Evolutionary conservation across 257 asterid species (phyloP).

Genomic region (Linaria vulgaris): DNA sequence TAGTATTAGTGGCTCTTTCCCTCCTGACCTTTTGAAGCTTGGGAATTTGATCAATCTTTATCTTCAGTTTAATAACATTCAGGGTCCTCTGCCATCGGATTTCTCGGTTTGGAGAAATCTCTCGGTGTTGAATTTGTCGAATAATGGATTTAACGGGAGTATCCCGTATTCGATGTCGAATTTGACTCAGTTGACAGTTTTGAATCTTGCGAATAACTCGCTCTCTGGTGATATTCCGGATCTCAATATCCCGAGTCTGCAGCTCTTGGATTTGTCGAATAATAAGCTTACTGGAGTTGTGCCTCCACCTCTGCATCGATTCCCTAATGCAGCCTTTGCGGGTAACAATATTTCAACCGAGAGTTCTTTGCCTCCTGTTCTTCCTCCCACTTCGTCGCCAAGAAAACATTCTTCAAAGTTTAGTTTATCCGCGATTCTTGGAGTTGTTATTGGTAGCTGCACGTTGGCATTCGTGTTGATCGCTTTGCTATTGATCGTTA

Average conservation of each 20-base stretch:
- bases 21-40: conserved; percentile 46
- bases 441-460: conserved; percentile 44
- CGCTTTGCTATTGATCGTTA: conserved; percentile 35
- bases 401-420: conserved; percentile 32
- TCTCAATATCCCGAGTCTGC: conserved; percentile 38
- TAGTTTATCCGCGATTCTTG: conserved; percentile 36
- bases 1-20: conserved; percentile 42
- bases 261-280: conserved; percentile 44
- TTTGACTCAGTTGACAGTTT: conserved; percentile 33
- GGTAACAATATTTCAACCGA: conserved; percentile 37
- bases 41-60: conserved; percentile 34
- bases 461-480: conserved; percentile 37
- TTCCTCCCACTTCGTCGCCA: conserved; percentile 25
- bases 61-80: conserved; percentile 44
- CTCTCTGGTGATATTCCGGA: conserved; percentile 54
- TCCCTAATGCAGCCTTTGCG: conserved; percentile 40
- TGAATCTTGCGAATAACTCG: conserved; percentile 47
- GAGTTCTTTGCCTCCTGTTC: conserved; percentile 26
- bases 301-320: conserved; percentile 44
- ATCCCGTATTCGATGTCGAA: conserved; percentile 40
- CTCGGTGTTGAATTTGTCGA: conserved; percentile 40
- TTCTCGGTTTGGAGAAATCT: conserved; percentile 46
- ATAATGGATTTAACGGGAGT: conserved; percentile 40
- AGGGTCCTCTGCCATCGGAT: conserved; percentile 45
- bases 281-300: conserved; percentile 47